Conservation (phyloP, 2,329 filamentous ascomycete genomes). For the Xylariaceae sp. region DNA sequence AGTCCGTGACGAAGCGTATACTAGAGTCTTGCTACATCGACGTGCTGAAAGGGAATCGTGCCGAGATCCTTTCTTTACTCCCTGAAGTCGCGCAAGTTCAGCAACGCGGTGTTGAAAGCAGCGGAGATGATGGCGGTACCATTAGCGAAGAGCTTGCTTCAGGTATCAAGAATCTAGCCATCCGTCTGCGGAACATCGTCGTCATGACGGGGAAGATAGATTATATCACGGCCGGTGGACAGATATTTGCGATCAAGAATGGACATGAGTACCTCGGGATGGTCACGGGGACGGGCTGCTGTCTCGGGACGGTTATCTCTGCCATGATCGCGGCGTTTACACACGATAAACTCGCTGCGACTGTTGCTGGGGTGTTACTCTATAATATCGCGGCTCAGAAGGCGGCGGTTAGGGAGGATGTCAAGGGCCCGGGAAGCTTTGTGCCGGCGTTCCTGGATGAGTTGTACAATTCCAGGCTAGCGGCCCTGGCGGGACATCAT, state of each 20-base stretch:
- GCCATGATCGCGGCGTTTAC: slow-evolving; percentile 62
- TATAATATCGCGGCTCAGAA: slow-evolving; percentile 70
- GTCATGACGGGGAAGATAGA: slow-evolving; percentile 79
- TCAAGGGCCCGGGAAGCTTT: slow-evolving; percentile 79
- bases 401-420: slow-evolving; percentile 58
- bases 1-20: slow-evolving; percentile 63
- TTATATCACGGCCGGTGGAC: slow-evolving; percentile 66
- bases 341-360: slow-evolving; percentile 63
- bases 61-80: slow-evolving; percentile 76
- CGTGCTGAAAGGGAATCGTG: slow-evolving; percentile 90
- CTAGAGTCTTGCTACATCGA: slow-evolving; percentile 71
- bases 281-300: slow-evolving; percentile 79
- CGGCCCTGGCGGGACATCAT: slow-evolving; percentile 42
- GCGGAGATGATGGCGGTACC: slow-evolving; percentile 47
- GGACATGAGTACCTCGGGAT: slow-evolving; percentile 65
- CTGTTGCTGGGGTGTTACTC: slow-evolving; percentile 65
- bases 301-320: slow-evolving; percentile 74
- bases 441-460: slow-evolving; percentile 79
- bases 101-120: slow-evolving; percentile 82
- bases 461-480: slow-evolving; percentile 46
- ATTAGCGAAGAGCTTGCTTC: slow-evolving; percentile 48
- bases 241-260: slow-evolving; percentile 65
- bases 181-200: slow-evolving; percentile 62
- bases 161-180: slow-evolving; percentile 62
- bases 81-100: slow-evolving; percentile 34